phyloP scores from a whole-genome alignment of 2,329 filamentous ascomycete genomes.

The Ascochyta koolunga region DNA sequence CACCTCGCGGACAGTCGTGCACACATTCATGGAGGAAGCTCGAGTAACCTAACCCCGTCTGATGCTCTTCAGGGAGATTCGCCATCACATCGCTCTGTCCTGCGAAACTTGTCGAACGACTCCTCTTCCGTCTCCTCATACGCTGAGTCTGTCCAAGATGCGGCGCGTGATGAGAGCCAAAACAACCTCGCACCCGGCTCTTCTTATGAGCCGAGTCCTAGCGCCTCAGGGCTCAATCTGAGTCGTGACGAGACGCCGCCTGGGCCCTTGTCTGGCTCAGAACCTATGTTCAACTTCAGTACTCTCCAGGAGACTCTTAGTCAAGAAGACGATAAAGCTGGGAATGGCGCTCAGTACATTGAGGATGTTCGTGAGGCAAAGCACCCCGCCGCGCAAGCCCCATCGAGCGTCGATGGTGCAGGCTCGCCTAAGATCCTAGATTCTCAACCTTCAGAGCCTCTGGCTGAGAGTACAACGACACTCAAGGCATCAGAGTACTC shows the following conservation, averaged over 20 bases:
- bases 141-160: constrained; percentile 65
- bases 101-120: constrained; percentile 84
- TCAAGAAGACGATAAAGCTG: constrained; percentile 56
- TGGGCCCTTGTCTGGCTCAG: constrained; percentile 59
- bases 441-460: constrained; percentile 1
- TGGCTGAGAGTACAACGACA: constrained; percentile 35
- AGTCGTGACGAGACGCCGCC: constrained; percentile 36
- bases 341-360: constrained; percentile 47
- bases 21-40: constrained; percentile 46
- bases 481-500: constrained; percentile 28
- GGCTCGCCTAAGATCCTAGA: background rate
- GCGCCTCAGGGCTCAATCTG: constrained; percentile 59
- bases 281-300: constrained; percentile 90
- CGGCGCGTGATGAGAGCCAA: constrained; percentile 32
- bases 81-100: constrained; percentile 66
- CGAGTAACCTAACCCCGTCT: constrained; percentile 54
- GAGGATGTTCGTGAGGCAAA: constrained; percentile 40
- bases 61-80: constrained; percentile 31
- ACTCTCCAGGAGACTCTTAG: constrained; percentile 86
- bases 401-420: background rate
- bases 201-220: constrained; percentile 58
- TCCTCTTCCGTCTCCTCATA: constrained; percentile 83
- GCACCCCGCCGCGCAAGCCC: background rate
- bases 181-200: constrained; percentile 48
- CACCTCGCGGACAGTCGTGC: constrained; percentile 55